Percentiles rank a stretch among this genome's conserved stretches.
Conservation (phyloP, 2,329 filamentous ascomycete species). For the Penicillium sp. region DNA sequence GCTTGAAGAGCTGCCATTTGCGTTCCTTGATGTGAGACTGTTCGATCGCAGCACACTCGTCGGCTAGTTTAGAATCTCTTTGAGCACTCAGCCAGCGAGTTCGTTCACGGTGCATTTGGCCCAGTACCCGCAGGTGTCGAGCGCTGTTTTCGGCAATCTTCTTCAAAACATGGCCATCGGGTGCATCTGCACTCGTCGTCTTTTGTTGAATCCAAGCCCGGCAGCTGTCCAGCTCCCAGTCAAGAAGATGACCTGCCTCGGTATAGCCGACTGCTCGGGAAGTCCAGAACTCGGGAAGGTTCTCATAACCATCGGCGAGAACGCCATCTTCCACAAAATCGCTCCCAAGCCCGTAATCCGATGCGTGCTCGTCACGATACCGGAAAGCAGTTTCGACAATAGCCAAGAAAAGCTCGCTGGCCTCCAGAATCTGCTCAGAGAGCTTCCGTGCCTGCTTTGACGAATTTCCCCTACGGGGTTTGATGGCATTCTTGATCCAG, state of each 20-base stretch:
- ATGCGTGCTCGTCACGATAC: conserved; percentile 71
- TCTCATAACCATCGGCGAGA: conserved; percentile 64
- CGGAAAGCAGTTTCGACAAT: conserved; percentile 65
- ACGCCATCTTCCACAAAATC: conserved; percentile 69
- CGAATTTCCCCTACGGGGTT: conserved; percentile 66
- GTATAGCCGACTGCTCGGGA: conserved; percentile 54
- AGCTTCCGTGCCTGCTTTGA: conserved; percentile 54
- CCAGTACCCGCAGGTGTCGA: conserved; percentile 59
- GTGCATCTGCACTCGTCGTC: conserved; percentile 30
- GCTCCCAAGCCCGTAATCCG: conserved; percentile 70
- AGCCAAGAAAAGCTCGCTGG: conserved; percentile 70
- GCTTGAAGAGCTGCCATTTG: conserved; percentile 49
- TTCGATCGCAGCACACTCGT: conserved; percentile 53
- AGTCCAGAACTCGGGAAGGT: conserved; percentile 83
- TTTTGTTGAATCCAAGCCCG: conserved; percentile 42
- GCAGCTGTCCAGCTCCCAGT: conserved; percentile 45
- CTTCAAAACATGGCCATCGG: conserved; percentile 40
- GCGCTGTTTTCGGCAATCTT: conserved; percentile 56
- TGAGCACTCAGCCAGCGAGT: conserved; percentile 60
- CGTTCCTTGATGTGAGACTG: conserved; percentile 46
- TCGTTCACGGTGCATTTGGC: conserved; percentile 62
- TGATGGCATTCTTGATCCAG: conserved; percentile 77
- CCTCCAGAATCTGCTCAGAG: conserved; percentile 61
- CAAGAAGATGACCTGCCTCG: conserved; percentile 43
- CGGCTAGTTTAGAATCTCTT: conserved; percentile 50